Evolutionary conservation across 345 rosid species (phyloP).

Genomic region (Gossypium bickii): DNA sequence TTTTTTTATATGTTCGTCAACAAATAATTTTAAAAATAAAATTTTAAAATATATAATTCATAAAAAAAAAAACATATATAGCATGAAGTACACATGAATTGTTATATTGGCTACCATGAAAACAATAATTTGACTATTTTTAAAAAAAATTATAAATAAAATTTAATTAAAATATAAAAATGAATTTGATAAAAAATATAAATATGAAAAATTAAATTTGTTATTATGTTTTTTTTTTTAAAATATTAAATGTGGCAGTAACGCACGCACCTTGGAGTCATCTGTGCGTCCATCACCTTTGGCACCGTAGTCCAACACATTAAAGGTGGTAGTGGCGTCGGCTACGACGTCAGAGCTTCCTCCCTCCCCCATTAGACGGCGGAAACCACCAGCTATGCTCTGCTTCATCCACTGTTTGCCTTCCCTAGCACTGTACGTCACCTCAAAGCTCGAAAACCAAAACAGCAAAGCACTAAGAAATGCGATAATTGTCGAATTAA

Average conservation of each 20-base stretch:
- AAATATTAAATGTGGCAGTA: no score
- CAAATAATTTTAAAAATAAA: no score
- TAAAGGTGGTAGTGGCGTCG: constrained; percentile 23
- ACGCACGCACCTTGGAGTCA: constrained; percentile 59
- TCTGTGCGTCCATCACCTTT: constrained; percentile 75
- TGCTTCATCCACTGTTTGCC: constrained; percentile 38
- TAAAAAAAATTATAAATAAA: no score
- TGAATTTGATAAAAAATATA: not conserved
- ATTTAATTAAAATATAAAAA: no score
- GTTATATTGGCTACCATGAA: fast-evolving
- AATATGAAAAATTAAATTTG: no score
- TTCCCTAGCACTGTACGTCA: constrained; percentile 44
- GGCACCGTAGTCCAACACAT: constrained; percentile 65
- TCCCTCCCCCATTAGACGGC: constrained; percentile 21
- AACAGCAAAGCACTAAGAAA: constrained; percentile 28
- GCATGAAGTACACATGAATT: fast-evolving
- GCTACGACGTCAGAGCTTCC: constrained; percentile 7
- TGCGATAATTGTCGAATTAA: constrained; percentile 7
- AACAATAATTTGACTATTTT: no score
- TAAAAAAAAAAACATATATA: no score
- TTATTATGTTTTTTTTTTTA: no score
- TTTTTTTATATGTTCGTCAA: no score
- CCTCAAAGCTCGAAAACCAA: constrained; percentile 27
- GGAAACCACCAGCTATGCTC: constrained; percentile 15
- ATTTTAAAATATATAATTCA: no score